Evolutionary conservation across 2,329 filamentous ascomycete species (phyloP).

Genomic region (Sclerotinia subarctica): DNA sequence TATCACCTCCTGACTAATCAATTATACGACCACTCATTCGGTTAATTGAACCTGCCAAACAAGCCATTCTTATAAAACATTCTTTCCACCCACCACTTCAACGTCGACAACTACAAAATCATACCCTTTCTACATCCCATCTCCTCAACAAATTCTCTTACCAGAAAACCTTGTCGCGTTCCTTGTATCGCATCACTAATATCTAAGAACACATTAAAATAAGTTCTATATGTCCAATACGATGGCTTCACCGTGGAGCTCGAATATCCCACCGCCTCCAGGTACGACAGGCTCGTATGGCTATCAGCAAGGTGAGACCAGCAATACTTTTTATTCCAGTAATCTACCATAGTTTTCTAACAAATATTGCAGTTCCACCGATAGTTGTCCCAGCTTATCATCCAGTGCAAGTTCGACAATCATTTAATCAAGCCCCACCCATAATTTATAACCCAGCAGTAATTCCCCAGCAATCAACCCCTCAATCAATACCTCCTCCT

Average conservation of each 20-base stretch:
- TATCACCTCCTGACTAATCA: conserved; percentile 1
- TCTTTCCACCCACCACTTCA: background rate
- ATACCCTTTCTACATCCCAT: background rate
- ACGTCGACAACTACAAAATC: background rate
- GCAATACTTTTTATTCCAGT: no score
- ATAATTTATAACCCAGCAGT: conserved; percentile 37
- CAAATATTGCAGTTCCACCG: conserved; percentile 34
- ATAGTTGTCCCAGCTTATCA: conserved; percentile 45
- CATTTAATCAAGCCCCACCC: conserved; percentile 36
- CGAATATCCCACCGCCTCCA: conserved; percentile 40
- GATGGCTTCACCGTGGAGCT: conserved; percentile 38
- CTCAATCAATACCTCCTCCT: conserved; percentile 36
- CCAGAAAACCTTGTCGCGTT: conserved; percentile 17
- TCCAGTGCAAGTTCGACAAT: conserved; percentile 44
- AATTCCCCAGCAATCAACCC: conserved; percentile 30
- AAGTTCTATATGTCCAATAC: conserved; percentile 30
- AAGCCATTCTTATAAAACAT: conserved; percentile 13
- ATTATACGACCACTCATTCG: conserved; percentile 7
- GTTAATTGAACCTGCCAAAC: conserved; percentile 5
- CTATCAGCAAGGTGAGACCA: conserved; percentile 34
- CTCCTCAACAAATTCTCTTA: background rate
- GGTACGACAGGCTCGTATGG: conserved; percentile 40
- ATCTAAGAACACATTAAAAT: conserved; percentile 23
- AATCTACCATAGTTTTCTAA: background rate
- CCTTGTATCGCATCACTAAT: conserved; percentile 33